Conservation (phyloP, 164 flowering plant genomes). For the Vitis cinerea region DNA sequence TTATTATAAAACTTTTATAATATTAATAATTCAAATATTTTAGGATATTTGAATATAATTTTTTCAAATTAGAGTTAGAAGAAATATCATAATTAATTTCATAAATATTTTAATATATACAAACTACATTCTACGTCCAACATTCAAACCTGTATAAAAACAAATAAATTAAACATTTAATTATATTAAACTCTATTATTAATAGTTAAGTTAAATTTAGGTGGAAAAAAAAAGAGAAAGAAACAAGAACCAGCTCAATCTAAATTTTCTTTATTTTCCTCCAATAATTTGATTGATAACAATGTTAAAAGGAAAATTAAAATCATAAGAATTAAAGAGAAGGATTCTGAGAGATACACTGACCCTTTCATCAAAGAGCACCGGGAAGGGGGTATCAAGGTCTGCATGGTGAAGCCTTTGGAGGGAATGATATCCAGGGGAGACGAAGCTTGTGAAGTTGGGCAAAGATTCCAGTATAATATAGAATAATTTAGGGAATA, state of each 20-base stretch:
- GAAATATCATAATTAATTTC: not conserved
- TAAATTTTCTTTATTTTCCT: too few species aligned
- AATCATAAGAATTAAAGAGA: too few species aligned
- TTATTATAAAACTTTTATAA: too few species aligned
- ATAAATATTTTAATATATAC: not conserved
- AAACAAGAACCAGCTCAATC: too few species aligned
- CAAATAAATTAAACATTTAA: not conserved
- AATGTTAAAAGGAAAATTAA: too few species aligned
- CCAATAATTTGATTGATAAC: too few species aligned
- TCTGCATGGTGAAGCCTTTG: not conserved
- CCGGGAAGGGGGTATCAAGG: not conserved
- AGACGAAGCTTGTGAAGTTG: too few species aligned
- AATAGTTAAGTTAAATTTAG: too few species aligned
- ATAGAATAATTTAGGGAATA: too few species aligned
- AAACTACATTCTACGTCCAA: not conserved
- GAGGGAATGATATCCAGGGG: not conserved
- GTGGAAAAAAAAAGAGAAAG: rapidly evolving
- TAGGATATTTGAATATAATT: not conserved
- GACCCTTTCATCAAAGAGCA: too few species aligned
- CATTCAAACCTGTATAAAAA: not conserved
- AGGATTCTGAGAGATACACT: too few species aligned
- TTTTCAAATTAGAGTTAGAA: not conserved
- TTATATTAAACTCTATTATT: not conserved
- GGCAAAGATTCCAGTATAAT: not conserved
- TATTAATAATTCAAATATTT: not conserved